A percentile compares a stretch with the other conserved stretches of the same genome.
phyloP scores from a whole-genome alignment of 2,329 filamentous ascomycete species.

The Pseudopyrenochaeta lycopersici region DNA sequence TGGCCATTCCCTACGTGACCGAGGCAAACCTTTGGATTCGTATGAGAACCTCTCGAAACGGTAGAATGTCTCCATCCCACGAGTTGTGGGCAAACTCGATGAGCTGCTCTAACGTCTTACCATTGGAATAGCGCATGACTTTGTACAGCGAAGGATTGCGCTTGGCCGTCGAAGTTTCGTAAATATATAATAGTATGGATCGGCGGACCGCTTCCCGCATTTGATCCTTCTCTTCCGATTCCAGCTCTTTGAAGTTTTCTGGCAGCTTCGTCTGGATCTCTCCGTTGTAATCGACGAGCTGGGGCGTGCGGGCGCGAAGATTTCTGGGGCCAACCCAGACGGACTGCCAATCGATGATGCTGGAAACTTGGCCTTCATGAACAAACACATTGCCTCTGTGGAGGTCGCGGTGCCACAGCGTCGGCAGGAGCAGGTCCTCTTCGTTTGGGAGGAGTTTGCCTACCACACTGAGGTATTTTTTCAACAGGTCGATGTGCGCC shows the following conservation, averaged over 20 bases:
- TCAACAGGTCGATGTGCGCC: conserved; percentile 2
- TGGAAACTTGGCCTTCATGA: conserved; percentile 18
- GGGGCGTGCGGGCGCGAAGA: conserved; percentile 5
- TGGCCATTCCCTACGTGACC: background rate
- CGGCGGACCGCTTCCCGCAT: background rate
- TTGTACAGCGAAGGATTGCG: background rate
- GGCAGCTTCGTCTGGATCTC: conserved; percentile 11
- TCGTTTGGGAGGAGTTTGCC: conserved; percentile 11
- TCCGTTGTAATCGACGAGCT: conserved; percentile 16
- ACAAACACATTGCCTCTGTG: conserved; percentile 31
- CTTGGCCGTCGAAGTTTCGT: background rate
- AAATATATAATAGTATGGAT: conserved; percentile 1
- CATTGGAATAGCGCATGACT: background rate
- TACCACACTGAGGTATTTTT: conserved; percentile 21
- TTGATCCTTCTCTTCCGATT: background rate
- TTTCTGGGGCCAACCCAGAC: conserved; percentile 14
- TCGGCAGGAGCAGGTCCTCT: background rate
- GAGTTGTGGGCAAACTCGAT: background rate
- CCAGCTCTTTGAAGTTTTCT: conserved; percentile 8
- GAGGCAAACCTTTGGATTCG: background rate
- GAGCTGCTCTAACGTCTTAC: background rate
- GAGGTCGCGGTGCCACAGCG: conserved; percentile 30
- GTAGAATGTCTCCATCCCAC: background rate
- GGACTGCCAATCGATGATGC: conserved; percentile 35
- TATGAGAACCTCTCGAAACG: conserved; percentile 1